These are phyloP conservation scores for Byssochlamys sp. DNA, from an alignment of 2,329 filamentous ascomycete species.

Conservation along the genomic window DNA sequence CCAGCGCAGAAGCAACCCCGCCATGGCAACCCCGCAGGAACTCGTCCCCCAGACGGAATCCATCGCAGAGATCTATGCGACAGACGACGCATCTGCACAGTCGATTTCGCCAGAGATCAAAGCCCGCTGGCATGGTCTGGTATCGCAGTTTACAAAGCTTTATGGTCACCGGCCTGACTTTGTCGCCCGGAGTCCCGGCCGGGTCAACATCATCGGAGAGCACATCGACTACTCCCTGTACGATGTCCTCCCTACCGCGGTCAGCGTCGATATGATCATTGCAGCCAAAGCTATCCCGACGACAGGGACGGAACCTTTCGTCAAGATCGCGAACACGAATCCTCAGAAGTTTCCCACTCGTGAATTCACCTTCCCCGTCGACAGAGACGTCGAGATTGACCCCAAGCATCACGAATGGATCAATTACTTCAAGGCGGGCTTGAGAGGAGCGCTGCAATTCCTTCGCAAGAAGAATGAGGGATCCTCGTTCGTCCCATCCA, in stretches of 20 bases:
- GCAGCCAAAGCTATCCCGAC: conserved; percentile 54
- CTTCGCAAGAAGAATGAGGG: conserved; percentile 58
- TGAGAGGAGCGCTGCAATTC: conserved; percentile 70
- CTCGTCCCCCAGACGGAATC: conserved; percentile 65
- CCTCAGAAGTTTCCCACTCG: conserved; percentile 63
- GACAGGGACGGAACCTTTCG: conserved; percentile 44
- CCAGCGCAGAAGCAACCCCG: conserved; percentile 9
- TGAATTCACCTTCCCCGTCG: conserved; percentile 60
- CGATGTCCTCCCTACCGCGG: conserved; percentile 88
- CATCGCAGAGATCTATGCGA: conserved; percentile 73
- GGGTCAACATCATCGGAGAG: conserved; percentile 97
- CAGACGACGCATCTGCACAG: conserved; percentile 64
- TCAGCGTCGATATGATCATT: conserved; percentile 80
- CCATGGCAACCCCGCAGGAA: conserved; percentile 33
- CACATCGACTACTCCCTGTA: conserved; percentile 99
- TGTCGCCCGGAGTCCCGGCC: conserved; percentile 78
- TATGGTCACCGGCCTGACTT: conserved; percentile 69
- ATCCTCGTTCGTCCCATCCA: conserved; percentile 54
- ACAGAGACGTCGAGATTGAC: conserved; percentile 66
- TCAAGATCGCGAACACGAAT: conserved; percentile 74
- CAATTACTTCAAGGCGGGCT: conserved; percentile 94
- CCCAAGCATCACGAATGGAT: conserved; percentile 82
- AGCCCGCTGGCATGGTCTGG: conserved; percentile 64
- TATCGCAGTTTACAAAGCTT: conserved; percentile 58
- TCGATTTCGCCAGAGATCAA: conserved; percentile 59